phyloP scores from a whole-genome alignment of 2,329 filamentous ascomycete species.

The Cladosporium sp. region DNA sequence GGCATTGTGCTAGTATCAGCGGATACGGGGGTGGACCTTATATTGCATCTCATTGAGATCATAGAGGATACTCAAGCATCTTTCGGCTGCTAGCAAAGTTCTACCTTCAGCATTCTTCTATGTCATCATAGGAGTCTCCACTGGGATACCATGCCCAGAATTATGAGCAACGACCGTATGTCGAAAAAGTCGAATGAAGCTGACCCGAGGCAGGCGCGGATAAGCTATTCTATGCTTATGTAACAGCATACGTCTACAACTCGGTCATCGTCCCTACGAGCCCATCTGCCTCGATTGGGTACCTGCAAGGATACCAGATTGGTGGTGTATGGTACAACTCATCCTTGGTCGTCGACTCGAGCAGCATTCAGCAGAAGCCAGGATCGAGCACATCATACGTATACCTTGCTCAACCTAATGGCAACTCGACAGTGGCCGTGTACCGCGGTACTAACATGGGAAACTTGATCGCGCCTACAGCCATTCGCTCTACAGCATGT shows the following conservation, averaged over 20 bases:
- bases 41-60: too few species aligned
- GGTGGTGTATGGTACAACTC: conserved; percentile 14
- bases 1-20: too few species aligned
- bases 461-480: conserved; percentile 36
- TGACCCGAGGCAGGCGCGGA: conserved; percentile 37
- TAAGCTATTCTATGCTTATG: conserved; percentile 40
- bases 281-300: conserved; percentile 18
- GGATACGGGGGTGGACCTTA: too few species aligned
- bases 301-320: conserved; percentile 14
- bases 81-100: too few species aligned
- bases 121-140: too few species aligned
- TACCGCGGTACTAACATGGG: conserved; percentile 39
- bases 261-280: conserved; percentile 40
- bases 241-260: conserved; percentile 42
- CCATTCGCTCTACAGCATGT: conserved; percentile 30
- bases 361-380: conserved; percentile 11
- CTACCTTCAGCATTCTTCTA: too few species aligned
- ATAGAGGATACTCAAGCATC: too few species aligned
- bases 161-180: too few species aligned
- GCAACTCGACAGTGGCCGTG: conserved; percentile 37
- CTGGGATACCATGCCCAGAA: too few species aligned
- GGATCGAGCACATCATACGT: conserved; percentile 34
- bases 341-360: conserved; percentile 9
- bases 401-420: conserved; percentile 42
- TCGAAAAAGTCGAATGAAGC: not conserved